A percentile compares a stretch with the other conserved stretches of the same genome.
Conservation (phyloP, 495 filamentous ascomycete genomes). For the Viridothelium virens region DNA sequence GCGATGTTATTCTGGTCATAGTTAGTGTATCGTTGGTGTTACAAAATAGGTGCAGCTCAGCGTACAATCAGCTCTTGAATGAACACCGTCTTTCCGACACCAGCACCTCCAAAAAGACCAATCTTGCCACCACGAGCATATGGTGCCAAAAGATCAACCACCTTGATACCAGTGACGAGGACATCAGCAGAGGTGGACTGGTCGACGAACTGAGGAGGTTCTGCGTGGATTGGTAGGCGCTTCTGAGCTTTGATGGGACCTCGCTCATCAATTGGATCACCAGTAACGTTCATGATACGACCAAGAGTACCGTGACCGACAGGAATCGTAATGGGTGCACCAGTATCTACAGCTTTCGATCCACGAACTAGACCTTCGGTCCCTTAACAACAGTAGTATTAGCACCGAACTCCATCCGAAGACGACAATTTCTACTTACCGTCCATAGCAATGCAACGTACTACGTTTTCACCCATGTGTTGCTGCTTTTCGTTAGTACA, state of each 20-base stretch:
- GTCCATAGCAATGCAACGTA: slow-evolving; percentile 99
- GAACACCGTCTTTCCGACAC: slow-evolving; percentile 99
- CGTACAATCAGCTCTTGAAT: slow-evolving; percentile 96
- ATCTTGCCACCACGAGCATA: slow-evolving; percentile 99
- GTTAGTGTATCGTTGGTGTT: slow-evolving; percentile 12
- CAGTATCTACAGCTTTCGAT: slow-evolving; percentile 74
- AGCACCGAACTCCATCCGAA: slow-evolving; percentile 14
- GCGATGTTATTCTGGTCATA: slow-evolving; percentile 86
- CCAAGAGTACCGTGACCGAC: slow-evolving; percentile 92
- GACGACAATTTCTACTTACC: slow-evolving; percentile 49
- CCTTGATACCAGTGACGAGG: slow-evolving; percentile 99
- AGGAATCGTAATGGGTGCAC: slow-evolving; percentile 91
- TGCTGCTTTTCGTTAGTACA: slow-evolving; percentile 50
- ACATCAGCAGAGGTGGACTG: slow-evolving; percentile 95
- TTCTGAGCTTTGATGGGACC: slow-evolving; percentile 91
- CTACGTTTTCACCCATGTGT: slow-evolving; percentile 99
- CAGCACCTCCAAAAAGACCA: slow-evolving; percentile 99
- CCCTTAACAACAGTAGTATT: slow-evolving; percentile 47
- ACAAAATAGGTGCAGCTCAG: background rate
- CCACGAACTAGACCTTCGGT: slow-evolving; percentile 98
- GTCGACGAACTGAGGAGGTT: slow-evolving; percentile 81
- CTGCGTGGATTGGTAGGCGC: slow-evolving; percentile 84
- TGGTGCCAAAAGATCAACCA: slow-evolving; percentile 95
- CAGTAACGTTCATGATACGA: slow-evolving; percentile 99
- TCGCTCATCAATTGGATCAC: slow-evolving; percentile 99